A percentile compares a stretch with the other conserved stretches of the same genome.
phyloP scores from a whole-genome alignment of 176 grass and related monocot species.

The Aegilops speltoides region DNA sequence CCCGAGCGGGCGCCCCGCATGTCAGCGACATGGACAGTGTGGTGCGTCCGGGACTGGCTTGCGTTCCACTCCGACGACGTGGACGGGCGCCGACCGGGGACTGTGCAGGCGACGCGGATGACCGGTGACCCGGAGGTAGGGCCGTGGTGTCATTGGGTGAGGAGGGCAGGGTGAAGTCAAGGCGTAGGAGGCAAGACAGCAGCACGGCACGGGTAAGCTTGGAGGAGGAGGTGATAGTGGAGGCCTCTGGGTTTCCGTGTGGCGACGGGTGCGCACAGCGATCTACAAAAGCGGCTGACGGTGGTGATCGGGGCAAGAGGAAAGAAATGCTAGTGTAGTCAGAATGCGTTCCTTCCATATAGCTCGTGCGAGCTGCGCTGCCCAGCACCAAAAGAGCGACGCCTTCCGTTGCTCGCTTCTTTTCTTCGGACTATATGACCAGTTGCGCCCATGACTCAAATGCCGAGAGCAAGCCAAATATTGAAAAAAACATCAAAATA shows the following conservation, averaged over 20 bases:
- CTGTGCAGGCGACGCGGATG: not conserved
- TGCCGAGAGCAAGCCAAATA: too few species aligned
- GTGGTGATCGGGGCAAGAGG: too few species aligned
- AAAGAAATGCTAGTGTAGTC: too few species aligned
- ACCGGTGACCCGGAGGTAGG: not conserved
- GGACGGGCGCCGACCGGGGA: not conserved
- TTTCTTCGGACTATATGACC: too few species aligned
- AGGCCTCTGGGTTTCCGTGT: not conserved
- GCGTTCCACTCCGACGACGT: not conserved
- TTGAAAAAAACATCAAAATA: too few species aligned
- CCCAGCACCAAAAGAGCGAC: too few species aligned
- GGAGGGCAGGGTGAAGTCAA: not conserved
- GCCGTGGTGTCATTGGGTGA: not conserved
- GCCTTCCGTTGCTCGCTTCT: too few species aligned
- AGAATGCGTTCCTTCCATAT: too few species aligned
- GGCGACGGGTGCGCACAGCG: too few species aligned
- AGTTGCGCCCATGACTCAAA: too few species aligned
- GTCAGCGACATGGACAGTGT: not conserved
- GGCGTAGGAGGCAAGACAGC: not conserved
- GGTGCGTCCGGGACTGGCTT: not conserved
- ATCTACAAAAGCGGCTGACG: not conserved
- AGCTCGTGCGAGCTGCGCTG: too few species aligned
- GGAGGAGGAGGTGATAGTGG: not conserved
- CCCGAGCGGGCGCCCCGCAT: rapidly evolving
- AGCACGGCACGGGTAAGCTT: not conserved